These are phyloP conservation scores for Globisporangium orthogonon DNA, from an alignment of 352 stramenopile species.

Conservation along the genomic window DNA sequence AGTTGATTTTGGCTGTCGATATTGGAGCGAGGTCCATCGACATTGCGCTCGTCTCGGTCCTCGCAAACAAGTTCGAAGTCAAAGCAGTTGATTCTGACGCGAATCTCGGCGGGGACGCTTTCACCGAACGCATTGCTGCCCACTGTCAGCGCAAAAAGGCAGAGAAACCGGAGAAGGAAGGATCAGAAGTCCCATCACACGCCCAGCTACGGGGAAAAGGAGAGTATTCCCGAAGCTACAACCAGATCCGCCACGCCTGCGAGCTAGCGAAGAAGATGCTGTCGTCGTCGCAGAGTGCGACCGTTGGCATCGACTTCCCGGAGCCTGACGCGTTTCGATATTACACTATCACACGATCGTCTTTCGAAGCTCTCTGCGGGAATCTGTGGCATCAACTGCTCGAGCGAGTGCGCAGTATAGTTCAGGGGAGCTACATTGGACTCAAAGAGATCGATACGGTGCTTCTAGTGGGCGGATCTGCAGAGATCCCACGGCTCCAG, in stretches of 20 bases:
- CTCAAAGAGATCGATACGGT: constrained; percentile 23
- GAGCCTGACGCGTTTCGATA: constrained; percentile 15
- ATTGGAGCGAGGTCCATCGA: constrained; percentile 7
- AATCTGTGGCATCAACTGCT: constrained; percentile 23
- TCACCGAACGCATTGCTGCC: constrained; percentile 21
- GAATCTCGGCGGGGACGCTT: constrained; percentile 14
- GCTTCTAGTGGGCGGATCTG: constrained; percentile 26
- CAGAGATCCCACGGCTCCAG: constrained; percentile 20
- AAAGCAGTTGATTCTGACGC: constrained; percentile 10
- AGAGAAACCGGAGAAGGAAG: neutral
- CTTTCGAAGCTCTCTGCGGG: constrained; percentile 32
- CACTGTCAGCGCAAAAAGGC: constrained; percentile 13
- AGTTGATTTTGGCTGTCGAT: constrained; percentile 4
- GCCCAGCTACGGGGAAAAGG: neutral
- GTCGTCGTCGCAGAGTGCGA: constrained; percentile 20
- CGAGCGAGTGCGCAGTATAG: constrained; percentile 14
- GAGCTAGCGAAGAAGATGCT: constrained; percentile 41
- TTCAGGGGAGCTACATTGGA: constrained; percentile 15
- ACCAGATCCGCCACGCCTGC: constrained; percentile 25
- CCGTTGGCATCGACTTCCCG: constrained; percentile 26
- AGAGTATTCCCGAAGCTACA: constrained; percentile 5
- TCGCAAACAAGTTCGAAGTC: constrained; percentile 3
- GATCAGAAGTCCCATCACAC: neutral
- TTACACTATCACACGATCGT: constrained; percentile 25
- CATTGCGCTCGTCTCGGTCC: constrained; percentile 17